phyloP scores from a whole-genome alignment of 2,329 filamentous ascomycete genomes.

The Keithomyces neogunnii region DNA sequence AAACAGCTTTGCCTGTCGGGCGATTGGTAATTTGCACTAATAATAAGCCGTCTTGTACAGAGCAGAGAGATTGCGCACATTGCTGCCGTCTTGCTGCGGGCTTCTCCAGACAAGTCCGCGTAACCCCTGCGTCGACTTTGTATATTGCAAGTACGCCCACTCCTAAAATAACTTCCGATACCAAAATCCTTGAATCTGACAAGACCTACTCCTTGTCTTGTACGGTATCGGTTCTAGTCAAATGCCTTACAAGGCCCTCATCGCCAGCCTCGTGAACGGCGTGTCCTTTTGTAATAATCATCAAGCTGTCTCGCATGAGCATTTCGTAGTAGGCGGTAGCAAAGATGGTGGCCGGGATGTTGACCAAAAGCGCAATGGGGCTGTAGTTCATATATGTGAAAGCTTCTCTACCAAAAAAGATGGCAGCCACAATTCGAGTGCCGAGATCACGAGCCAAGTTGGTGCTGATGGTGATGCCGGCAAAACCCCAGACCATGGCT shows the following conservation, averaged over 20 bases:
- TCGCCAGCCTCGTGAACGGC: conserved; percentile 18
- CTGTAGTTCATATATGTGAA: conserved; percentile 29
- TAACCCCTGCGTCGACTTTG: too few species aligned
- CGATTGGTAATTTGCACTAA: too few species aligned
- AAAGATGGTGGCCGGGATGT: conserved; percentile 47
- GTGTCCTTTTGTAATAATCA: conserved; percentile 40
- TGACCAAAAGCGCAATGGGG: conserved; percentile 47
- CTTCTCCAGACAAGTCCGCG: too few species aligned
- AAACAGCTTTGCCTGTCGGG: too few species aligned
- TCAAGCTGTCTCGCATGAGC: conserved; percentile 42
- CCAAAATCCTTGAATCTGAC: too few species aligned
- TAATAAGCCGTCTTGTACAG: too few species aligned
- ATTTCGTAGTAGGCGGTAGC: conserved; percentile 47
- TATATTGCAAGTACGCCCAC: too few species aligned
- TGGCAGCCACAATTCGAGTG: conserved; percentile 49
- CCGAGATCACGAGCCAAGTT: conserved; percentile 52
- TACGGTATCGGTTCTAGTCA: conserved; percentile 3
- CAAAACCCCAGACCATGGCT: conserved; percentile 48
- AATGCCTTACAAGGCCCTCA: conserved; percentile 12
- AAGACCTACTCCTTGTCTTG: not conserved
- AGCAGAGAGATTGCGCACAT: too few species aligned
- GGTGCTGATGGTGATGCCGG: conserved; percentile 43
- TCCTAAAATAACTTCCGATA: too few species aligned
- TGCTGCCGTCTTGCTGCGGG: too few species aligned
- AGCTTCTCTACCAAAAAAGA: conserved; percentile 31